Conservation (phyloP, 768 basidiomycete genomes). For the Pulveroboletus ravenelii region DNA sequence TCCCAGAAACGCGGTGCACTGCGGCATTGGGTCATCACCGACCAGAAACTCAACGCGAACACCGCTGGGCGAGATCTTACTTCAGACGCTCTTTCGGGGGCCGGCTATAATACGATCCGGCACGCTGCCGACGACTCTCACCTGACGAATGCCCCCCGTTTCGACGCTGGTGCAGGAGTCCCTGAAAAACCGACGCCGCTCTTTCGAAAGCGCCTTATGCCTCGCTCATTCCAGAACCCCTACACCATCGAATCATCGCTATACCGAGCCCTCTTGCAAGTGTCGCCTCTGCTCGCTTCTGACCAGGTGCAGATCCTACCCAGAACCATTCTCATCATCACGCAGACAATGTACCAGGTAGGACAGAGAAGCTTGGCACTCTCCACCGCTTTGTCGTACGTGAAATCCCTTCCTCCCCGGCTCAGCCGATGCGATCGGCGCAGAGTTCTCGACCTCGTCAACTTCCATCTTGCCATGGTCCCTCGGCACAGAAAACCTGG, state of each 20-base stretch:
- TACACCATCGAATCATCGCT: slow-evolving; percentile 19
- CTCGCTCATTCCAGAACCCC: slow-evolving; percentile 10
- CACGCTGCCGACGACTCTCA: neutral
- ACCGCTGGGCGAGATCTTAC: neutral
- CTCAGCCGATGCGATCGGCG: slow-evolving; percentile 34
- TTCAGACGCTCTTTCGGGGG: neutral
- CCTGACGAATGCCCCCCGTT: neutral
- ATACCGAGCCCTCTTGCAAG: slow-evolving; percentile 38
- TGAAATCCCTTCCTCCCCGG: slow-evolving; percentile 43
- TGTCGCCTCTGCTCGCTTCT: slow-evolving; percentile 36
- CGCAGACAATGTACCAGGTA: slow-evolving; percentile 42
- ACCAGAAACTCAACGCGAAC: neutral
- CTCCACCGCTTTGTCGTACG: slow-evolving; percentile 44
- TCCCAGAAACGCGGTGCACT: slow-evolving; percentile 36
- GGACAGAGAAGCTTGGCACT: slow-evolving; percentile 38
- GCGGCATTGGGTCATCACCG: slow-evolving; percentile 15
- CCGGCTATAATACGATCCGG: neutral
- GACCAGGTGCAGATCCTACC: slow-evolving; percentile 36
- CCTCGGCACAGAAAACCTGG: slow-evolving; percentile 32
- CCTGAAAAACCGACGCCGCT: neutral
- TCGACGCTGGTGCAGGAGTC: neutral
- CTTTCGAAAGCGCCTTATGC: slow-evolving; percentile 12
- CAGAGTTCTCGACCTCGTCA: slow-evolving; percentile 47
- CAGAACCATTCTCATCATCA: slow-evolving; percentile 41
- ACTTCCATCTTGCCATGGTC: slow-evolving; percentile 39